Base-by-base conservation (phyloP, 2,329 filamentous ascomycete genomes). In the Chrysoporthe deuterocubensis region DNA sequence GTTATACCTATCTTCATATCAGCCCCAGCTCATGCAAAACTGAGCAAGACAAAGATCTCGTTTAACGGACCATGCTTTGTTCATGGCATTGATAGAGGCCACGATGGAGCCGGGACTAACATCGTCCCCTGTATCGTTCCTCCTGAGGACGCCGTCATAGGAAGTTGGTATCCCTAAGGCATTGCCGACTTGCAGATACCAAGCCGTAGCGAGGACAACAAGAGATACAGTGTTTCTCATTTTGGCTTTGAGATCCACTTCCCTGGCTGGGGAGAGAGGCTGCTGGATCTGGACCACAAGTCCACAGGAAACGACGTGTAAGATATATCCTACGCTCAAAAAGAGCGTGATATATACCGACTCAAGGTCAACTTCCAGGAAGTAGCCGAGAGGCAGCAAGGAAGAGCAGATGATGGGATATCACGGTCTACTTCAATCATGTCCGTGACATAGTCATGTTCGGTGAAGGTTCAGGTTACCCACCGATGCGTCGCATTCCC, bases 81-180 rank as follows among this genome's bases (percentile, higher is more conserved):
- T 81, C 75, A 81, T 75, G 52, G 77, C 72, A 21, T 76, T 72
- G 60, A 81, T 75, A 32, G 77, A 74, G 3, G 70, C 70, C 61
- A 44, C 46, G 1, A 67, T 65, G 7, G 50, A 7, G 16, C 4
- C 40, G 14, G 52, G 58, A 34, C 57, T 65, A 18, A 65, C 63
- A 16, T 50, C 65, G 48, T n/a, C 60, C 65, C 65, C 62, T 21
- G 58, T 50, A 7, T 14, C 59, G 21, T 65, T 54, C 43, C 48
- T 62, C 8, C 8, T 40, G 37, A 26, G 8, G 37, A 26, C 9
- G 7, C 4, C 18, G 11, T 32, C 26, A 13, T n/a, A 3, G 16
- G 59, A 37, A 13, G 21, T 9, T 18, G 42, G 42, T 40, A 34
- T n/a, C 3, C 5, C 11, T 21, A 34, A 48, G 59, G 42, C 43